phyloP scores from a whole-genome alignment of 805 yeast genomes.

The Pichia deserticola region DNA sequence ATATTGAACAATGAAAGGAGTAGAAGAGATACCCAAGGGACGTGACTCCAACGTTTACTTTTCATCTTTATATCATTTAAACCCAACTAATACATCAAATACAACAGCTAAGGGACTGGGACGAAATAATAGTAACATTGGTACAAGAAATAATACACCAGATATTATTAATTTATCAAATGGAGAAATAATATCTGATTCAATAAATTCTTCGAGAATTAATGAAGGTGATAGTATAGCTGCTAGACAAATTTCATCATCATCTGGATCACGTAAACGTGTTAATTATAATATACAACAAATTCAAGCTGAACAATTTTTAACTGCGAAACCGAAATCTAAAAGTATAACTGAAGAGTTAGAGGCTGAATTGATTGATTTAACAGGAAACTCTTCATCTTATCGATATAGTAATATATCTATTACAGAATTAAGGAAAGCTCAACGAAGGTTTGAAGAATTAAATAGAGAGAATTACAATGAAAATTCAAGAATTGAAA shows the following conservation, averaged over 20 bases:
- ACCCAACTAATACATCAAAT: background rate
- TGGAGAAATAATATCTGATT: background rate
- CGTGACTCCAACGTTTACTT: conserved; percentile 18
- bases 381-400: conserved; percentile 7
- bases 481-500: conserved; percentile 30
- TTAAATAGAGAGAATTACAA: conserved; percentile 38
- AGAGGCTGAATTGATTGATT: conserved; percentile 10
- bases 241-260: background rate
- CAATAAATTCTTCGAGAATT: background rate
- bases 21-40: conserved; percentile 26
- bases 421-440: conserved; percentile 28
- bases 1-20: conserved; percentile 17
- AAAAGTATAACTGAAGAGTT: conserved; percentile 12
- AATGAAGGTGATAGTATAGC: background rate
- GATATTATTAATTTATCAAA: background rate
- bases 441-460: conserved; percentile 33
- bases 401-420: conserved; percentile 6
- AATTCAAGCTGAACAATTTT: conserved; percentile 24
- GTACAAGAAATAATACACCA: background rate
- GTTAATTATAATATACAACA: conserved; percentile 29
- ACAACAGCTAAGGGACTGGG: background rate
- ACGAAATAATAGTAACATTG: background rate
- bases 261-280: conserved; percentile 22
- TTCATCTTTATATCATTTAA: conserved; percentile 23
- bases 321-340: conserved; percentile 7